Percentiles rank a stretch among this genome's conserved stretches.
These are phyloP conservation scores for Lepidium aucheri DNA, from an alignment of 345 rosid genomes.

Conservation along the genomic window DNA sequence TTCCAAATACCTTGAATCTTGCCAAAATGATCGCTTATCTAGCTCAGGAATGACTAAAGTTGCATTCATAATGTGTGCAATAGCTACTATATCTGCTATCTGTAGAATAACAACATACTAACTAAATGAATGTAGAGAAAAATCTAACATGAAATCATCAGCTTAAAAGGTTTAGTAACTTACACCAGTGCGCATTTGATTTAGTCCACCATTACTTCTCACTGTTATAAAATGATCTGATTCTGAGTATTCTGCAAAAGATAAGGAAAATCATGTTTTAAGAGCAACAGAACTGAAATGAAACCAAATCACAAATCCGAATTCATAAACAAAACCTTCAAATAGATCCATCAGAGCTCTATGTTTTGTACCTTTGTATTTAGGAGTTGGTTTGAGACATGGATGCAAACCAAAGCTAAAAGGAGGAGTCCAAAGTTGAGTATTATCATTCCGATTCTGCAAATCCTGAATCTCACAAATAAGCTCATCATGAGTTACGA, in stretches of 20 bases:
- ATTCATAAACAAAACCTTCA: not conserved
- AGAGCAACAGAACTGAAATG: not conserved
- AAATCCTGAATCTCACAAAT: conserved; percentile 11
- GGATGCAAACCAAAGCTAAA: conserved; percentile 57
- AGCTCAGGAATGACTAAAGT: conserved; percentile 84
- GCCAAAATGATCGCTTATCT: conserved; percentile 87
- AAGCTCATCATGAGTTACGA: not conserved
- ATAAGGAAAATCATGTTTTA: not conserved
- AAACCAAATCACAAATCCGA: not conserved
- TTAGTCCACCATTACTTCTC: conserved; percentile 88
- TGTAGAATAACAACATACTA: conserved; percentile 21
- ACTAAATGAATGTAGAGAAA: not conserved
- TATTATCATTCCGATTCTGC: conserved; percentile 32
- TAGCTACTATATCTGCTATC: conserved; percentile 94
- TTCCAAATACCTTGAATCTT: conserved; percentile 66
- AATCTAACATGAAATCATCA: not conserved
- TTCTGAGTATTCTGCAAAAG: conserved; percentile 43
- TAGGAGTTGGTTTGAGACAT: conserved; percentile 56
- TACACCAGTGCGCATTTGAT: conserved; percentile 99
- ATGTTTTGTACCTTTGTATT: conserved; percentile 43
- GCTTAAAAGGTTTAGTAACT: conserved; percentile 23
- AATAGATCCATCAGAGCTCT: not conserved
- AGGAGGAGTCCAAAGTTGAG: conserved; percentile 58
- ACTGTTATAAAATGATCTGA: conserved; percentile 62
- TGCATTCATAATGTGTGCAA: conserved; percentile 86